Evolutionary conservation across 1,284 basidiomycete genomes (phyloP).

Genomic region (Schizopora paradoxa): DNA sequence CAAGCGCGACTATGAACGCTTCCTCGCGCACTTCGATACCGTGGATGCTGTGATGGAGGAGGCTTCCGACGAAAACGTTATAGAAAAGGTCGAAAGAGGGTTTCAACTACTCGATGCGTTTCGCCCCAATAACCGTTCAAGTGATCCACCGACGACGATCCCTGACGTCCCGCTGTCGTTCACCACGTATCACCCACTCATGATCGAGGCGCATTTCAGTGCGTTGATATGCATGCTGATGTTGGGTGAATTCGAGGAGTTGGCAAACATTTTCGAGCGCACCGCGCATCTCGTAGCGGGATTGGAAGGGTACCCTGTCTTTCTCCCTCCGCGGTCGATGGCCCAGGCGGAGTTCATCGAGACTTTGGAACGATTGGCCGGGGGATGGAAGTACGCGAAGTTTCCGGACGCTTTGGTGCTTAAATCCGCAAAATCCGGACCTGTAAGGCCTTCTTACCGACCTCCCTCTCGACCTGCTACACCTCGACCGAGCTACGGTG

Average conservation of each 20-base stretch:
- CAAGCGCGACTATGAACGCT: slow-evolving; percentile 74
- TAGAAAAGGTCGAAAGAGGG: slow-evolving; percentile 54
- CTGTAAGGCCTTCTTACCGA: background rate
- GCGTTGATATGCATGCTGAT: slow-evolving; percentile 66
- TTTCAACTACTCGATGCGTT: slow-evolving; percentile 61
- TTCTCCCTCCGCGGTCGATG: slow-evolving; percentile 77
- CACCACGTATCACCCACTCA: slow-evolving; percentile 80
- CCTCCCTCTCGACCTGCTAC: slow-evolving; percentile 11
- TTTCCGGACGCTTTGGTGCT: slow-evolving; percentile 9
- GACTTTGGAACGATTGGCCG: slow-evolving; percentile 67
- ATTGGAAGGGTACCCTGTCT: slow-evolving; percentile 79
- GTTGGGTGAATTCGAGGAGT: slow-evolving; percentile 60
- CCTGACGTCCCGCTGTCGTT: slow-evolving; percentile 43
- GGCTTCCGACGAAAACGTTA: slow-evolving; percentile 38
- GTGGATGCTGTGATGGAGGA: slow-evolving; percentile 39
- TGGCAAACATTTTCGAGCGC: slow-evolving; percentile 57
- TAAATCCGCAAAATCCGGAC: slow-evolving; percentile 20
- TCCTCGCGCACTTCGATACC: slow-evolving; percentile 73
- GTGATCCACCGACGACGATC: slow-evolving; percentile 27
- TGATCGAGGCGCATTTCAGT: slow-evolving; percentile 78
- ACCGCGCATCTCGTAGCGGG: slow-evolving; percentile 66
- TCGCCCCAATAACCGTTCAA: slow-evolving; percentile 44
- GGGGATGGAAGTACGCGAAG: slow-evolving; percentile 46
- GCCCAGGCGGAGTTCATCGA: slow-evolving; percentile 81
- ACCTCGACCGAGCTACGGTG: slow-evolving; percentile 16